phyloP scores from a whole-genome alignment of 176 grass and related monocot species.

The Puya raimondii region DNA sequence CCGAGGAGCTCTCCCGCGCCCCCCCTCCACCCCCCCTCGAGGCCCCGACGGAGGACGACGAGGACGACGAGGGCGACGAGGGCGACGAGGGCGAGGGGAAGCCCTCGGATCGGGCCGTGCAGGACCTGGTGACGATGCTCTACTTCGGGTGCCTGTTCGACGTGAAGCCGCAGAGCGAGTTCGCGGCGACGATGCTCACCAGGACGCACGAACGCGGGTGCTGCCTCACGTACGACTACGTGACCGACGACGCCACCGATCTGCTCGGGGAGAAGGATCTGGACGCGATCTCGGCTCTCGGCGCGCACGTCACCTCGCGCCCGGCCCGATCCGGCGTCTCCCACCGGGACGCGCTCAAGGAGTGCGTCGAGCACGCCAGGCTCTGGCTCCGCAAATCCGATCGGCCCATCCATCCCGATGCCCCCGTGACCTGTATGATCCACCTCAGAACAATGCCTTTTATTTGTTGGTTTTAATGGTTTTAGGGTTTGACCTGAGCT shows the following conservation, averaged over 20 bases:
- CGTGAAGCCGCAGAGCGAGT: conserved; percentile 66
- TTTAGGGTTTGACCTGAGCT: background rate
- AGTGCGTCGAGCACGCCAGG: conserved; percentile 51
- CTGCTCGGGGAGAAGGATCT: conserved; percentile 62
- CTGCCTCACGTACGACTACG: conserved; percentile 89
- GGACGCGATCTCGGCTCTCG: conserved; percentile 47
- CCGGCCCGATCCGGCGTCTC: conserved; percentile 54
- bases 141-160: conserved; percentile 88
- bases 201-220: conserved; percentile 68
- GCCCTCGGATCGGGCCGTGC: conserved; percentile 21
- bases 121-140: conserved; percentile 57
- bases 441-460: background rate
- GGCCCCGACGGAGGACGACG: background rate
- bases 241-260: conserved; percentile 72
- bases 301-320: conserved; percentile 48
- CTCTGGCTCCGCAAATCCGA: conserved; percentile 54
- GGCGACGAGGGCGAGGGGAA: background rate
- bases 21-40: conserved; percentile 1
- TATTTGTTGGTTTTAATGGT: background rate
- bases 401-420: conserved; percentile 47
- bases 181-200: conserved; percentile 55
- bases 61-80: background rate
- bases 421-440: conserved; percentile 47
- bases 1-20: conserved; percentile 49
- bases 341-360: conserved; percentile 66